A percentile compares a stretch with the other conserved stretches of the same genome.
Conservation (phyloP, 202 grass and related monocot genomes). For the Setaria italica region DNA sequence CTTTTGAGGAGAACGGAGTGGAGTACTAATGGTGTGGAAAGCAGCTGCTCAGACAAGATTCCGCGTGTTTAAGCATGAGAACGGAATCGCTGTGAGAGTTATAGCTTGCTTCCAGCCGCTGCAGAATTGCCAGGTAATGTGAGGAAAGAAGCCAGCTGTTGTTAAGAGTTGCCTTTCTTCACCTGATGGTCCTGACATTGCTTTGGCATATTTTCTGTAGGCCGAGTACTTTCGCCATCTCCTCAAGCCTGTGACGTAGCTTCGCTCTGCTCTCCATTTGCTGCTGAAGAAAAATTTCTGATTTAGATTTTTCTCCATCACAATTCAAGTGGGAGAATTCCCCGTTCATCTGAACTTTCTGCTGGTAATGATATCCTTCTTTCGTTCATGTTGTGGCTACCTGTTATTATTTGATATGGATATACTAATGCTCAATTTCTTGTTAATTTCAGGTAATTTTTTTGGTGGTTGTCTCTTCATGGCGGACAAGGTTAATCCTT, state of each 20-base stretch:
- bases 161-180: background rate
- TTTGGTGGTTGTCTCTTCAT: constrained; percentile 52
- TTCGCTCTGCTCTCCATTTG: constrained; percentile 34
- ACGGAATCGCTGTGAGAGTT: constrained; percentile 78
- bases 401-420: constrained; percentile 19
- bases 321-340: constrained; percentile 44
- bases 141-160: background rate
- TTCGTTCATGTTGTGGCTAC: background rate
- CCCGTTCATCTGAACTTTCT: constrained; percentile 48
- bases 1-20: constrained; percentile 52
- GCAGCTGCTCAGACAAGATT: constrained; percentile 85
- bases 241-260: constrained; percentile 95
- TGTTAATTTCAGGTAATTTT: constrained; percentile 53
- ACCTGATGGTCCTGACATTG: constrained; percentile 25
- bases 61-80: constrained; percentile 89
- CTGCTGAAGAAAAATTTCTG: constrained; percentile 45
- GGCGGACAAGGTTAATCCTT: constrained; percentile 71
- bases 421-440: constrained; percentile 15
- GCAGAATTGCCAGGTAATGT: constrained; percentile 88
- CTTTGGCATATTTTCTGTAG: constrained; percentile 50
- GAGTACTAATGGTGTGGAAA: constrained; percentile 97
- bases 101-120: constrained; percentile 86
- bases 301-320: constrained; percentile 44
- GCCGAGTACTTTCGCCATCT: constrained; percentile 96
- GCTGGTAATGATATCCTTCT: constrained; percentile 45